Evolutionary conservation across 75 land plant genomes (phyloP).

Genomic region (Selaginella tamariscina): DNA sequence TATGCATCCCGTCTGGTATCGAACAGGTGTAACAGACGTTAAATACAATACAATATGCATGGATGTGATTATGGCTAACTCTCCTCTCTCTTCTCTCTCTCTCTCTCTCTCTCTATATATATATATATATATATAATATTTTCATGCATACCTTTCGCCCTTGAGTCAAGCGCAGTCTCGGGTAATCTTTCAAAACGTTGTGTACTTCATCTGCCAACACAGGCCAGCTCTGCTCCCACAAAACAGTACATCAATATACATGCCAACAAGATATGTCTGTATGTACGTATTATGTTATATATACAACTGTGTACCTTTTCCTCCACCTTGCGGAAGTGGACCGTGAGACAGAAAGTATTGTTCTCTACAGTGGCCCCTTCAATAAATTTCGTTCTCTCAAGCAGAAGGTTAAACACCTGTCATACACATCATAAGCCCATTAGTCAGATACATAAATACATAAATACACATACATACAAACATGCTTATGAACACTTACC

Average conservation of each 20-base stretch:
- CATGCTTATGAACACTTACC: constrained; percentile 28
- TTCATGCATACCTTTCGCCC: constrained; percentile 89
- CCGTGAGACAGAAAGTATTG: constrained; percentile 57
- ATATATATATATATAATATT: too few relatives aligned
- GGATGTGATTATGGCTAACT: too few relatives aligned
- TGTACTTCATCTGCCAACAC: constrained; percentile 52
- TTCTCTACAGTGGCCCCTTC: constrained; percentile 57
- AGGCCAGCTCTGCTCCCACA: constrained; percentile 41
- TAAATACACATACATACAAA: not conserved
- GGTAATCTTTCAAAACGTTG: constrained; percentile 45
- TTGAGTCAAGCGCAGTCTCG: constrained; percentile 58
- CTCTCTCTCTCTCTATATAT: too few relatives aligned
- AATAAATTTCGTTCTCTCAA: constrained; percentile 38
- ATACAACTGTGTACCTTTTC: constrained; percentile 33
- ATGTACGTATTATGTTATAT: not conserved
- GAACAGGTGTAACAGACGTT: too few relatives aligned
- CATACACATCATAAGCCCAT: not conserved
- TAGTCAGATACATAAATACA: not conserved
- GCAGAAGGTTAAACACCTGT: constrained; percentile 51
- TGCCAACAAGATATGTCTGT: not conserved
- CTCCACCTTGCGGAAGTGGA: constrained; percentile 60
- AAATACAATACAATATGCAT: too few relatives aligned
- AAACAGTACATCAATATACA: not conserved
- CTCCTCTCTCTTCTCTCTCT: too few relatives aligned
- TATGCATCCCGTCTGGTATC: too few relatives aligned